These are phyloP conservation scores for Orbilia brochopaga DNA, from an alignment of 2,329 filamentous ascomycete genomes.

Conservation along the genomic window DNA sequence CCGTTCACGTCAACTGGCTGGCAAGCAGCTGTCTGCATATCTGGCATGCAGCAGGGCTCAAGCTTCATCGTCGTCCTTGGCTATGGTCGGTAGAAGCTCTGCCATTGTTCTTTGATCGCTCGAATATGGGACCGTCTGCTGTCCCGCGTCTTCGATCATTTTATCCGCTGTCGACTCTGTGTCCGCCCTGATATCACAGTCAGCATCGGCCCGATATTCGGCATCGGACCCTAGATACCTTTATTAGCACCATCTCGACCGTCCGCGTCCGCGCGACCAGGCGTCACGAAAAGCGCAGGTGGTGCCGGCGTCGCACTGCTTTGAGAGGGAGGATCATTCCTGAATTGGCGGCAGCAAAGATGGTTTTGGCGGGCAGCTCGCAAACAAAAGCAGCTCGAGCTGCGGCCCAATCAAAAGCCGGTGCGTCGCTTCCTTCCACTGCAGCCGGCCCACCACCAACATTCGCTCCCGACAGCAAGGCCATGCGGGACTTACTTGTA, in stretches of 20 bases:
- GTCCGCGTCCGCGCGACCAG: background rate
- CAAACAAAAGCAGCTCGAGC: conserved; percentile 21
- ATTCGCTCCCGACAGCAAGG: conserved; percentile 36
- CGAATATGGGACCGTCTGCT: background rate
- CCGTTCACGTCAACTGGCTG: background rate
- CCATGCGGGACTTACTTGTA: conserved; percentile 48
- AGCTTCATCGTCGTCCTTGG: background rate
- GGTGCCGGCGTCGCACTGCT: background rate
- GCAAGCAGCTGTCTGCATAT: background rate
- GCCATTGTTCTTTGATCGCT: background rate
- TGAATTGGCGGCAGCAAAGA: conserved; percentile 2
- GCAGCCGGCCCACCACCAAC: conserved; percentile 13
- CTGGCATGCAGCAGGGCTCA: background rate
- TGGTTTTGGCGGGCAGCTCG: conserved; percentile 14
- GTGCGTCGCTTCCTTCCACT: conserved; percentile 21
- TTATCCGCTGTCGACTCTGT: background rate
- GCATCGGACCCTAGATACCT: background rate
- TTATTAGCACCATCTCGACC: too few species aligned
- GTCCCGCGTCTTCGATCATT: background rate
- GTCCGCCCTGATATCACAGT: background rate
- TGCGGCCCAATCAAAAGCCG: conserved; percentile 31
- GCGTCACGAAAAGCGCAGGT: background rate
- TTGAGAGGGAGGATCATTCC: background rate
- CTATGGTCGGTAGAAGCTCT: background rate
- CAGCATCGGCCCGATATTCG: background rate